phyloP scores from a whole-genome alignment of 2,329 filamentous ascomycete species.

The Verticillium alfalfae region DNA sequence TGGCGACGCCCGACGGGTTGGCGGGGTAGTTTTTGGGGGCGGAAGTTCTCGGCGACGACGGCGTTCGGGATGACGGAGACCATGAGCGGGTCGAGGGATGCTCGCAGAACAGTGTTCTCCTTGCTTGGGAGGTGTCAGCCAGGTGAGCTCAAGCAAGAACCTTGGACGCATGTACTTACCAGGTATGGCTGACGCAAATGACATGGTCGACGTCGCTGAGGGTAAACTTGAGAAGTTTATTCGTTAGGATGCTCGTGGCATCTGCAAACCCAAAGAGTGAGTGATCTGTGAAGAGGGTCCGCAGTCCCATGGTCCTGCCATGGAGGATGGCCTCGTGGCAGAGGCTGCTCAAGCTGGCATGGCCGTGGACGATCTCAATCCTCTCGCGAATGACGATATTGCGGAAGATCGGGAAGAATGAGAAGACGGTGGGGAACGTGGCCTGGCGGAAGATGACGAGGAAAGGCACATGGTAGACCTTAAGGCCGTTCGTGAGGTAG shows the following conservation, averaged over 20 bases:
- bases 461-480: conserved; percentile 97
- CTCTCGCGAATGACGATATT: conserved; percentile 92
- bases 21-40: conserved; percentile 54
- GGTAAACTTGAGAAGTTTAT: conserved; percentile 94
- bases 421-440: conserved; percentile 95
- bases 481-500: conserved; percentile 94
- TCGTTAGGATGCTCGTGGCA: conserved; percentile 89
- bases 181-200: conserved; percentile 97
- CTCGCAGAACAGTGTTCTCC: conserved; percentile 92
- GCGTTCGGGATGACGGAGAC: conserved; percentile 98
- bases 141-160: background rate
- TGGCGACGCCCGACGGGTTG: conserved; percentile 17
- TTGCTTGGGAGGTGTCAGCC: conserved; percentile 54
- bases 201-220: conserved; percentile 97
- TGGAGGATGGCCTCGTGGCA: conserved; percentile 95
- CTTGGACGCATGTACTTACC: conserved; percentile 46
- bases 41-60: conserved; percentile 93
- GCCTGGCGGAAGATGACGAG: conserved; percentile 90
- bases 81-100: conserved; percentile 91
- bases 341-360: conserved; percentile 85
- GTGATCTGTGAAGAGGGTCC: conserved; percentile 96
- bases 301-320: conserved; percentile 89
- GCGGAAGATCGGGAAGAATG: conserved; percentile 95
- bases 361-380: conserved; percentile 97
- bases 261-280: conserved; percentile 97